Percentiles rank a stretch among this genome's conserved stretches.
phyloP scores from a whole-genome alignment of 495 filamentous ascomycete genomes.

The Penicillium macrosclerotiorum region DNA sequence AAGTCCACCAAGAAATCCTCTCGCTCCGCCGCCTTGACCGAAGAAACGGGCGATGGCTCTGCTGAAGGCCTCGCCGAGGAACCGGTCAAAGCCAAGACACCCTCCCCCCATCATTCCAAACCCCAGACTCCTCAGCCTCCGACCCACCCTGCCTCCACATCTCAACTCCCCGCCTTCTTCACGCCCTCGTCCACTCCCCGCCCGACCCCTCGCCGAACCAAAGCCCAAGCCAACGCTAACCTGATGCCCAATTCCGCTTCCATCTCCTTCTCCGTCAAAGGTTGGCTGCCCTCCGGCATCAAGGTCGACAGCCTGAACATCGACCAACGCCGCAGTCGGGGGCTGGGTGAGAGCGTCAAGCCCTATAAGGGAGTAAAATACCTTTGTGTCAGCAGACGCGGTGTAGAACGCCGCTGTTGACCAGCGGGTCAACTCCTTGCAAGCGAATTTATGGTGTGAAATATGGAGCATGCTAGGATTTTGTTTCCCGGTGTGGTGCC shows the following conservation, averaged over 20 bases:
- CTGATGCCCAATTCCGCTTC: conserved; percentile 89
- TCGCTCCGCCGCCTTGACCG: conserved; percentile 20
- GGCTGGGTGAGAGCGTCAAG: conserved; percentile 81
- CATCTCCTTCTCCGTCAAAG: conserved; percentile 87
- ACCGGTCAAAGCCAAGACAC: conserved; percentile 13
- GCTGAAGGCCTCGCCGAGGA: conserved; percentile 7
- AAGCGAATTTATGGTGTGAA: too few species aligned
- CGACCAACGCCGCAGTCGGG: conserved; percentile 80
- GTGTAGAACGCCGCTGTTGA: conserved; percentile 64
- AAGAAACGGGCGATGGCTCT: conserved; percentile 28
- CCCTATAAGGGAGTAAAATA: conserved; percentile 99
- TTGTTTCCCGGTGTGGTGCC: background rate
- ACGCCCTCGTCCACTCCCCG: conserved; percentile 32
- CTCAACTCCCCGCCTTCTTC: conserved; percentile 26
- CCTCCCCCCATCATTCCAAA: conserved; percentile 27
- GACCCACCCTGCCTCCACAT: conserved; percentile 10
- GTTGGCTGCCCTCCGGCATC: conserved; percentile 93
- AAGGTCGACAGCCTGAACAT: conserved; percentile 86
- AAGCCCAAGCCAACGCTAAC: conserved; percentile 67
- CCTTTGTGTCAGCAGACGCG: conserved; percentile 80
- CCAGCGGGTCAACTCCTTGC: too few species aligned
- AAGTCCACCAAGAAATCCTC: conserved; percentile 43
- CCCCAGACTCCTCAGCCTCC: conserved; percentile 25
- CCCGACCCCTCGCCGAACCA: conserved; percentile 37
- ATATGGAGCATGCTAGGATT: too few species aligned